Conservation (phyloP, 2,329 filamentous ascomycete genomes). For the Cryphonectria japonica region DNA sequence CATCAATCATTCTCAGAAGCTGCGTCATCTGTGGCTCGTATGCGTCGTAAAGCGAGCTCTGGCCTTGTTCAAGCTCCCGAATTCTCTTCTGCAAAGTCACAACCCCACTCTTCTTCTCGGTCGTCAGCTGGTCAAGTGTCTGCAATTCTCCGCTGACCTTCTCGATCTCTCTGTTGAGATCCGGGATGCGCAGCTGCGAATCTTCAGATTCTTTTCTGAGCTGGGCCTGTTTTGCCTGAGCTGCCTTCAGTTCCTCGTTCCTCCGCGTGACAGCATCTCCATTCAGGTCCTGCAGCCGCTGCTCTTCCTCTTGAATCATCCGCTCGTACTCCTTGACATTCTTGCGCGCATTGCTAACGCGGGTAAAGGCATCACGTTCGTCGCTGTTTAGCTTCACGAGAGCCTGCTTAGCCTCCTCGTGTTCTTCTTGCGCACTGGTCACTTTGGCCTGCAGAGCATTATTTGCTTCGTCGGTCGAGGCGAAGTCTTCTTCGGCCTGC, state of each 20-base stretch:
- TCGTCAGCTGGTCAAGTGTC: constrained; percentile 39
- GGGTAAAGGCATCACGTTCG: constrained; percentile 66
- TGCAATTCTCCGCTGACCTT: constrained; percentile 39
- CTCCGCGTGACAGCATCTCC: constrained; percentile 71
- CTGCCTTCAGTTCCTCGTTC: constrained; percentile 60
- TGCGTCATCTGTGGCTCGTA: constrained; percentile 66
- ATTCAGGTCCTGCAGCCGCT: constrained; percentile 67
- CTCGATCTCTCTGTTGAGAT: constrained; percentile 40
- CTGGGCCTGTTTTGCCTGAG: constrained; percentile 53
- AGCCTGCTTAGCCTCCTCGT: constrained; percentile 56
- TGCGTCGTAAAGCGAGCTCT: constrained; percentile 62
- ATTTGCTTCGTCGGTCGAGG: constrained; percentile 52
- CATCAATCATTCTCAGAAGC: constrained; percentile 70
- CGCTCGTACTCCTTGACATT: constrained; percentile 50
- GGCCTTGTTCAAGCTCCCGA: constrained; percentile 56
- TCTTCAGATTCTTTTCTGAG: constrained; percentile 43
- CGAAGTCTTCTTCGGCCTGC: constrained; percentile 49
- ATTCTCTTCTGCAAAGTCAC: constrained; percentile 55
- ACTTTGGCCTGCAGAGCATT: constrained; percentile 51
- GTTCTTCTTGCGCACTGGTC: constrained; percentile 53
- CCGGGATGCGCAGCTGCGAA: constrained; percentile 38
- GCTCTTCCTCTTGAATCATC: constrained; percentile 59
- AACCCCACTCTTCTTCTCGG: constrained; percentile 59
- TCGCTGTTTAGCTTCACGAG: constrained; percentile 62
- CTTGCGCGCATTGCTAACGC: constrained; percentile 57